Evolutionary conservation across 306 rosid species (phyloP), one percentile per base, ranked within the genome.

Genomic region (Alnus rubra): DNA sequence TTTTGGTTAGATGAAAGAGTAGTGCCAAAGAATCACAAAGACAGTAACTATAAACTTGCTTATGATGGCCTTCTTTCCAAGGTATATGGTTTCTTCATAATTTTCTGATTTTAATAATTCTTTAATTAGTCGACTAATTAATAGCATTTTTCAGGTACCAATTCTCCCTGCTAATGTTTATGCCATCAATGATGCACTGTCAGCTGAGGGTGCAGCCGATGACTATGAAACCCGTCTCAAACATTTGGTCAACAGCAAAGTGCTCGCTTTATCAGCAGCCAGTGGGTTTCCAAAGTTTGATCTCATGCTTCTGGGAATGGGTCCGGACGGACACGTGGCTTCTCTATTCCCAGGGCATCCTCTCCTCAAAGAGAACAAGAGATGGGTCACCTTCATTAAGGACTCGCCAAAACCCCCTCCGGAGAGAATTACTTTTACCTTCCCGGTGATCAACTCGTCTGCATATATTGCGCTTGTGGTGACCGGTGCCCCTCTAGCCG

Each of bases 381-480:
- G 80, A 80, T 95, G 99, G 99, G 98, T 95, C 50, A 73, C 94
- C 80, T 89, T 72, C 87, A 85, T 95, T 23, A 85, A 74, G 83
- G 96, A 95, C 84, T 95, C 99, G 1, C 99, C 99, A 53, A 95
- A 95, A 69, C 99, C 96, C 11, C 99, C 99, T 8, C 96, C 97
- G 9, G 88, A 91, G 86, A 88, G 99, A 85, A 95, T 95, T 48
- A 93, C 99, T 14, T 89, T 87, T 51, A 95, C 98, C 55, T 89
- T 88, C 54, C 99, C 99, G 0, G 99, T 95, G 68, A 90, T 95
- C 68, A 95, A 95, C 82, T 79, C 94, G 1, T 90, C 96, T 49
- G 92, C 90, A 39, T 86, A 90, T 69, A 74, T 82, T 18, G 97
- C 94, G 45, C 84, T 91, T 55, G 97, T 93, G 53, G 90, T 87